Evolutionary conservation across 1,284 basidiomycete genomes (phyloP).

Genomic region (Marasmius tenuissimus): DNA sequence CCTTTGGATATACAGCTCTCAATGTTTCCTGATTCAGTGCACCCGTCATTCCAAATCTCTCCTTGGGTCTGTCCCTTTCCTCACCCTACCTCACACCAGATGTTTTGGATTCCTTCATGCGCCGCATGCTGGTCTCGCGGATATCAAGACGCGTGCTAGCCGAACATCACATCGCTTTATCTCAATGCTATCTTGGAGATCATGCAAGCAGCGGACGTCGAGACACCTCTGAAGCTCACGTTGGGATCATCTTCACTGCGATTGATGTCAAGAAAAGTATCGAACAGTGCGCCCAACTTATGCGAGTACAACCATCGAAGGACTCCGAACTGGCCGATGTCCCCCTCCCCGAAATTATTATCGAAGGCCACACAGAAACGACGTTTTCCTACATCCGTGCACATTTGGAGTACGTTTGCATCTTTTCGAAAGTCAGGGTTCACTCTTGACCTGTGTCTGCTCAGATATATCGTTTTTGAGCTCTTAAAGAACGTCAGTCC

Average conservation of each 20-base stretch:
- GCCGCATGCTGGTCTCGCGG: slow-evolving; percentile 86
- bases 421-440: neutral
- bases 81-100: slow-evolving; percentile 79
- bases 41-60: slow-evolving; percentile 74
- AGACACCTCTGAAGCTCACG: slow-evolving; percentile 54
- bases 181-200: slow-evolving; percentile 51
- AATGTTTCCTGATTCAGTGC: slow-evolving; percentile 42
- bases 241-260: slow-evolving; percentile 85
- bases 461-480: slow-evolving; percentile 86
- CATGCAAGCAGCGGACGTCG: slow-evolving; percentile 24
- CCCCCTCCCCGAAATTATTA: slow-evolving; percentile 63
- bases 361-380: slow-evolving; percentile 75
- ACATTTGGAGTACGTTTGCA: slow-evolving; percentile 71
- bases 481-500: slow-evolving; percentile 78
- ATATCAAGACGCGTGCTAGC: slow-evolving; percentile 88
- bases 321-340: slow-evolving; percentile 25
- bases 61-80: slow-evolving; percentile 74
- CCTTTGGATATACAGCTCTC: neutral
- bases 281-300: slow-evolving; percentile 62
- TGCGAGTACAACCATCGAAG: slow-evolving; percentile 51
- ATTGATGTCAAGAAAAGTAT: slow-evolving; percentile 73
- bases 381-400: slow-evolving; percentile 86
- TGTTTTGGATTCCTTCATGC: slow-evolving; percentile 85
- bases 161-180: slow-evolving; percentile 87
- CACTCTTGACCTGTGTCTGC: neutral